Evolutionary conservation across 176 grass and related monocot species (phyloP).

Genomic region (Tillandsia leiboldiana): DNA sequence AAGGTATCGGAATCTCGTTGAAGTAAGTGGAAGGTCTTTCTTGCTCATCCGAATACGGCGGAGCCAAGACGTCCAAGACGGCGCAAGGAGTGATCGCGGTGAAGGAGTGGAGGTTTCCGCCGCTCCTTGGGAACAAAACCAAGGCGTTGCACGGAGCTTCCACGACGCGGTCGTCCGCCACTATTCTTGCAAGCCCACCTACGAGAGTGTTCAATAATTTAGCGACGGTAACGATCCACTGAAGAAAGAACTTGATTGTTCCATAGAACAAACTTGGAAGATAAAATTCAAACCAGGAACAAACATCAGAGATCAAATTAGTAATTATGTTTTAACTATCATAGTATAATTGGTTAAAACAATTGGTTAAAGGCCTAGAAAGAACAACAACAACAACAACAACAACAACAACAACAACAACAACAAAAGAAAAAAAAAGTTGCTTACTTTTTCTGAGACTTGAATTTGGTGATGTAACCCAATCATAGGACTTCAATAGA

Average conservation of each 20-base stretch:
- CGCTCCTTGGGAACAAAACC: conserved; percentile 65
- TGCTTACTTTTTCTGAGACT: conserved; percentile 30
- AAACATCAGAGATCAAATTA: too few species aligned
- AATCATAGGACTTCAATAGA: conserved; percentile 56
- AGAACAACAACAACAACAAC: too few species aligned
- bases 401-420: too few species aligned
- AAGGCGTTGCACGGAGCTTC: conserved; percentile 42
- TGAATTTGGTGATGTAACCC: conserved; percentile 26
- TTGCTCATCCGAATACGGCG: conserved; percentile 57
- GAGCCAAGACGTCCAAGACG: conserved; percentile 65
- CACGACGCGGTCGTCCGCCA: conserved; percentile 33
- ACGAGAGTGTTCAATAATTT: neutral
- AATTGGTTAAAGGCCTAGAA: neutral
- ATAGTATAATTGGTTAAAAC: neutral
- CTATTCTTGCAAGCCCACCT: conserved; percentile 67
- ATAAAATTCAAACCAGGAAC: too few species aligned
- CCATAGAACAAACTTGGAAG: too few species aligned
- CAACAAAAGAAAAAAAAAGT: neutral
- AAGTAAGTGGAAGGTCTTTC: conserved; percentile 65
- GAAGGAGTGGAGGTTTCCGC: conserved; percentile 83
- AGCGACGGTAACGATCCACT: too few species aligned
- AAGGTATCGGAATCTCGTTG: conserved; percentile 33
- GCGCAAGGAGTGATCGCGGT: conserved; percentile 76
- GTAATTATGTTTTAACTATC: neutral
- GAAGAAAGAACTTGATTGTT: too few species aligned